A percentile compares a stretch with the other conserved stretches of the same genome.
Evolutionary conservation across 371 early-diverging fungal genomes (phyloP).

Genomic region (Apophysomyces trapeziformis): DNA sequence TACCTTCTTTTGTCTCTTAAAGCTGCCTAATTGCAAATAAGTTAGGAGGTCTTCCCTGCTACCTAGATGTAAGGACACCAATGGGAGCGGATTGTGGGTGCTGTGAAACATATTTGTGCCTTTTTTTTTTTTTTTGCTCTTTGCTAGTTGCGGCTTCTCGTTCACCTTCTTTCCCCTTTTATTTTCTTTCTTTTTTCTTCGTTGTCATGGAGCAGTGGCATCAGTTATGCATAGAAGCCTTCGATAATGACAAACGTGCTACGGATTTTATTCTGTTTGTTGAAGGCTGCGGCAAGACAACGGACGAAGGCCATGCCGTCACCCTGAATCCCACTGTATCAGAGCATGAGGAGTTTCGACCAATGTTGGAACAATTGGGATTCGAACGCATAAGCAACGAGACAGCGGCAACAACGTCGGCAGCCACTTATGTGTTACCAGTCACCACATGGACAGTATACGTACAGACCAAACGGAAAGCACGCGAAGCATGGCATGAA

Average conservation of each 20-base stretch:
- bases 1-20: too few relatives aligned
- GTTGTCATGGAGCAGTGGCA: conserved; percentile 28
- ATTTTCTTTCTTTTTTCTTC: conserved; percentile 4
- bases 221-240: conserved; percentile 24
- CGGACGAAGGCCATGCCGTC: conserved; percentile 11
- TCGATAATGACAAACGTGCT: conserved; percentile 26
- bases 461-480: conserved; percentile 16
- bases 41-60: too few relatives aligned
- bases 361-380: conserved; percentile 14
- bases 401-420: too few relatives aligned
- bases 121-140: too few relatives aligned
- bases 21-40: too few relatives aligned
- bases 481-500: conserved; percentile 32
- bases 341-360: background rate
- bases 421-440: conserved; percentile 13
- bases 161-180: background rate
- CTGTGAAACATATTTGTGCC: too few relatives aligned
- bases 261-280: conserved; percentile 33
- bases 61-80: too few relatives aligned
- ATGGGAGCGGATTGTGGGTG: too few relatives aligned
- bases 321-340: background rate
- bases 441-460: conserved; percentile 8
- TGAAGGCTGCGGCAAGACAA: conserved; percentile 20
- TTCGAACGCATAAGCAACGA: conserved; percentile 7
- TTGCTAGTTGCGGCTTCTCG: background rate